A percentile compares a stretch with the other conserved stretches of the same genome.
Conservation (phyloP, 106 monocot genomes). For the Allium cepa region DNA sequence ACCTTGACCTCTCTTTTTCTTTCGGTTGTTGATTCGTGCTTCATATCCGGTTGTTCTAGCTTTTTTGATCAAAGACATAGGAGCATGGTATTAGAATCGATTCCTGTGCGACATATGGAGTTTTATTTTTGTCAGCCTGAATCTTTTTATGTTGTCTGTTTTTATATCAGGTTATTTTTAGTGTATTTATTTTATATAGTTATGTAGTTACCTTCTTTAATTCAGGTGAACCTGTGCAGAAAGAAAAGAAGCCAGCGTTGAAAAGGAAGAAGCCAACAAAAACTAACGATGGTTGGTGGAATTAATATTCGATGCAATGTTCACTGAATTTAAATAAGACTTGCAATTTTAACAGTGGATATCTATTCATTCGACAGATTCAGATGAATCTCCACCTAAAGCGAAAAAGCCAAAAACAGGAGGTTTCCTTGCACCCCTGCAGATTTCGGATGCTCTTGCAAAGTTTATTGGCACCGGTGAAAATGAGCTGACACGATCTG, state of each 20-base stretch:
- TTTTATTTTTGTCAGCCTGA: no score
- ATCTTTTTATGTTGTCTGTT: not conserved
- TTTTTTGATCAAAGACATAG: no score
- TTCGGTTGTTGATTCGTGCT: no score
- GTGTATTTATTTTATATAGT: not conserved
- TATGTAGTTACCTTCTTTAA: slow-evolving; percentile 3
- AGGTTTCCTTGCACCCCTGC: slow-evolving; percentile 66
- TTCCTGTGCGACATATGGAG: no score
- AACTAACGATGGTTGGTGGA: slow-evolving; percentile 46
- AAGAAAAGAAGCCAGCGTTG: slow-evolving; percentile 14
- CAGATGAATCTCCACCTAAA: slow-evolving; percentile 28
- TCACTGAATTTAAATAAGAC: no score
- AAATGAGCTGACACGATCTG: slow-evolving; percentile 54
- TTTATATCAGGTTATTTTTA: not conserved
- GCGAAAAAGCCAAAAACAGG: slow-evolving; percentile 53
- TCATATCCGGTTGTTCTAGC: no score
- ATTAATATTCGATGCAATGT: not conserved
- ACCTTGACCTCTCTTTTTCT: no score
- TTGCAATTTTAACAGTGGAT: not conserved
- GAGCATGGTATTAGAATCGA: no score
- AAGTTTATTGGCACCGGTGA: slow-evolving; percentile 96
- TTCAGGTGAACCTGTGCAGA: slow-evolving; percentile 12
- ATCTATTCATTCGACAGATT: slow-evolving; percentile 1
- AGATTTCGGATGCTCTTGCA: slow-evolving; percentile 74
- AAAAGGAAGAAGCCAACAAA: slow-evolving; percentile 61